phyloP scores from a whole-genome alignment of 176 grass and related monocot species.

The Aechmea fasciata region DNA sequence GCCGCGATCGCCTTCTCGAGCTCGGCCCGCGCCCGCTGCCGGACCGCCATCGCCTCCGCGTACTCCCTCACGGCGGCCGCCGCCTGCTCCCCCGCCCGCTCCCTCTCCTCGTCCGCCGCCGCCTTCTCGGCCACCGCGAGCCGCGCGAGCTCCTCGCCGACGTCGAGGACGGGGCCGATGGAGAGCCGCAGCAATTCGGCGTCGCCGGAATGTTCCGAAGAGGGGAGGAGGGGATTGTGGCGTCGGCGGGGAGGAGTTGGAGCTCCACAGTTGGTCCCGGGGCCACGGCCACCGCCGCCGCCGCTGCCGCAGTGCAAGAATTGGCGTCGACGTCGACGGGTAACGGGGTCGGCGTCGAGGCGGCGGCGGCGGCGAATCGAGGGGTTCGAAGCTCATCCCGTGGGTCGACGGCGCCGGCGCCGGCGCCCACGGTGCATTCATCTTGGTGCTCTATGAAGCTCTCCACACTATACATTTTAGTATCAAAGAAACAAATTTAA shows the following conservation, averaged over 20 bases:
- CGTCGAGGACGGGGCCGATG: slow-evolving; percentile 26
- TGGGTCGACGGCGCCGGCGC: slow-evolving; percentile 1
- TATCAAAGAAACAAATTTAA: not conserved
- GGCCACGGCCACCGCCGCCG: slow-evolving; percentile 2
- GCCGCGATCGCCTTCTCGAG: slow-evolving; percentile 55
- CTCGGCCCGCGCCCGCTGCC: slow-evolving; percentile 56
- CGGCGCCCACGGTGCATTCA: slow-evolving; percentile 39
- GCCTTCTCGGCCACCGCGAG: slow-evolving; percentile 49
- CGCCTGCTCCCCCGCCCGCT: slow-evolving; percentile 40
- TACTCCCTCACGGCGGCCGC: slow-evolving; percentile 59
- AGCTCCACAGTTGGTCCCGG: slow-evolving; percentile 10
- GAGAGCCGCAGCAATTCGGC: slow-evolving; percentile 57
- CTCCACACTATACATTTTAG: slow-evolving; percentile 56
- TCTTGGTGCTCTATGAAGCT: slow-evolving; percentile 99
- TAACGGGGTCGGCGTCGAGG: slow-evolving; percentile 21
- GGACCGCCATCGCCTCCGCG: slow-evolving; percentile 50
- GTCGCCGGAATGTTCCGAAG: slow-evolving; percentile 24
- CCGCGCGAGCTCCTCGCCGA: slow-evolving; percentile 14
- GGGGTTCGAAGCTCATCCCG: slow-evolving; percentile 63
- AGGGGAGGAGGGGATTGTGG: slow-evolving; percentile 9
- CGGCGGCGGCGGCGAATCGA: not conserved
- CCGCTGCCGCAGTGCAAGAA: slow-evolving; percentile 17
- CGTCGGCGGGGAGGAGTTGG: not conserved
- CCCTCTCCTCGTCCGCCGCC: slow-evolving; percentile 39
- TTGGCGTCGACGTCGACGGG: not conserved